These are phyloP conservation scores for Syzygium aromaticum DNA, from an alignment of 345 rosid genomes.

Conservation along the genomic window DNA sequence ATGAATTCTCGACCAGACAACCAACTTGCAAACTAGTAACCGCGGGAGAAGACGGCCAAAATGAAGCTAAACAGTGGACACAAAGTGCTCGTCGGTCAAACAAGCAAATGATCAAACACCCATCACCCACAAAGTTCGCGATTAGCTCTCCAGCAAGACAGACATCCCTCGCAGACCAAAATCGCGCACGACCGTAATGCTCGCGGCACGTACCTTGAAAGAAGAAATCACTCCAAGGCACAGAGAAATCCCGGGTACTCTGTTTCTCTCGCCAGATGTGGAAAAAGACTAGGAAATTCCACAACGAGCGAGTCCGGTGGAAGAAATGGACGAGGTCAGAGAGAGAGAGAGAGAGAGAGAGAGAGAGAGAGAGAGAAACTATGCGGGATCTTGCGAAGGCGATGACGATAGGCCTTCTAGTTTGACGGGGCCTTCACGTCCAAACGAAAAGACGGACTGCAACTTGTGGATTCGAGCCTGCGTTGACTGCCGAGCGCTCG, in stretches of 20 bases:
- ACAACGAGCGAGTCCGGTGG: accelerated
- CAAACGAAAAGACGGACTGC: background rate
- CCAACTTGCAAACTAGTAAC: background rate
- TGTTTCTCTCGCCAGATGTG: background rate
- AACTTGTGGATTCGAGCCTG: background rate
- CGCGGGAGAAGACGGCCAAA: background rate
- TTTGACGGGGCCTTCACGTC: background rate
- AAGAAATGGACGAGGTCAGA: background rate
- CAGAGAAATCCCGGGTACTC: background rate
- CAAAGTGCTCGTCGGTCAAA: background rate
- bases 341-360: background rate
- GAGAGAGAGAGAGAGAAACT: background rate
- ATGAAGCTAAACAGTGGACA: background rate
- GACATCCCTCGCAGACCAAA: background rate
- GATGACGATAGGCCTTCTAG: background rate
- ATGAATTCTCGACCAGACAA: background rate
- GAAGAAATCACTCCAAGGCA: background rate
- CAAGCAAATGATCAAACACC: background rate
- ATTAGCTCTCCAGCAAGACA: background rate
- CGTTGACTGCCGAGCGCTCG: background rate
- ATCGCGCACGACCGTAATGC: background rate
- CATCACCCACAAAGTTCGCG: background rate
- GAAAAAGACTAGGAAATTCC: background rate
- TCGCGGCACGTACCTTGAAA: background rate
- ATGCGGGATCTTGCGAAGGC: background rate